phyloP scores from a whole-genome alignment of 139 green algal species.

The Volvox africanus region DNA sequence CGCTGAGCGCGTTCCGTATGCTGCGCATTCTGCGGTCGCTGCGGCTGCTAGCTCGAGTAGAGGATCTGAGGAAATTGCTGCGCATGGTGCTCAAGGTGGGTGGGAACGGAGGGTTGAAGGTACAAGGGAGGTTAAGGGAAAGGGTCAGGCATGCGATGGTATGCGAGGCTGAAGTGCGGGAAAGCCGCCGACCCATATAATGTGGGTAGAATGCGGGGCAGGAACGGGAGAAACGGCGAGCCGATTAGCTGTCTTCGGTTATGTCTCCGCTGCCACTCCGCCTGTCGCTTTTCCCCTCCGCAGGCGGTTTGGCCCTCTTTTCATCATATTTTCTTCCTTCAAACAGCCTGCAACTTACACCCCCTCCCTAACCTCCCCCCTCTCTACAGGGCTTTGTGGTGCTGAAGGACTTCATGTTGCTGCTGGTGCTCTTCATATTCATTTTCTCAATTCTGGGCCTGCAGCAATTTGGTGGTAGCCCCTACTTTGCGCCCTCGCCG shows the following conservation, averaged over 20 bases:
- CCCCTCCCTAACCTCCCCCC: background rate
- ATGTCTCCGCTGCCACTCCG: background rate
- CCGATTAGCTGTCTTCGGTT: too few relatives aligned
- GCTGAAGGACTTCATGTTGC: conserved; percentile 59
- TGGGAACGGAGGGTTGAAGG: background rate
- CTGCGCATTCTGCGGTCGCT: conserved; percentile 61
- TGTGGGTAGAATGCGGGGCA: too few relatives aligned
- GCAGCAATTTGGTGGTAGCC: conserved; percentile 60
- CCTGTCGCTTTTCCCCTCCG: background rate
- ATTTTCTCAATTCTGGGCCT: conserved; percentile 70
- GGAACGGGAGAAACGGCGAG: too few relatives aligned
- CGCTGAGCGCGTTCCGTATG: conserved; percentile 63
- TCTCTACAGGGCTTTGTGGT: conserved; percentile 38
- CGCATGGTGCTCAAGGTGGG: conserved; percentile 44
- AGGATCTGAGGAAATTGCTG: conserved; percentile 38
- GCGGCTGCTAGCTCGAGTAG: conserved; percentile 50
- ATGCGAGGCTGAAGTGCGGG: too few relatives aligned
- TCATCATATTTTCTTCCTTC: background rate
- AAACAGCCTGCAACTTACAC: background rate
- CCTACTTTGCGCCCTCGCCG: conserved; percentile 36
- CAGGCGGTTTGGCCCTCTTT: background rate
- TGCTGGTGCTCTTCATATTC: conserved; percentile 63
- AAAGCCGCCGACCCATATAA: too few relatives aligned
- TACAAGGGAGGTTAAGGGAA: background rate
- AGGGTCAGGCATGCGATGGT: too few relatives aligned